Conservation (phyloP, 2,329 filamentous ascomycete genomes). For the Diaporthe ampelina region DNA sequence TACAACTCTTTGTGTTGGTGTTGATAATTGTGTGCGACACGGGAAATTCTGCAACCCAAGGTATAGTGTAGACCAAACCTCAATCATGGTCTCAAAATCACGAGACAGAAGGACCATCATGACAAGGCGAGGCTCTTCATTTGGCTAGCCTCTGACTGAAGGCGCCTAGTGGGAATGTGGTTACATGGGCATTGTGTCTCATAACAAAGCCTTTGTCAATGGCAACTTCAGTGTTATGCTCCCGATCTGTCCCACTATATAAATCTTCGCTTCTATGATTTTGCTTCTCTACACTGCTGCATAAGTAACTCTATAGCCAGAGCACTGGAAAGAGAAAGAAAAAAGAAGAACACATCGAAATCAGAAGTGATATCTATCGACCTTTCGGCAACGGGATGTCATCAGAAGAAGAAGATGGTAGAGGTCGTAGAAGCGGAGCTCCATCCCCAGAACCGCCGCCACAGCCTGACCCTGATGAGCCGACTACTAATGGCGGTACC, state of each 20-base stretch:
- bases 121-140: neutral
- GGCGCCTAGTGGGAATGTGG: neutral
- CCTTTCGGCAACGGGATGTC: neutral
- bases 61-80: too few species aligned
- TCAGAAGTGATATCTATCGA: neutral
- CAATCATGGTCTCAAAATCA: neutral
- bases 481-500: neutral
- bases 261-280: neutral
- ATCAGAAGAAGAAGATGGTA: neutral
- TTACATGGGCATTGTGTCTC: neutral
- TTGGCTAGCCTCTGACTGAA: neutral
- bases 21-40: neutral
- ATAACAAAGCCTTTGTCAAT: neutral
- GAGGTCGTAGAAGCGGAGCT: slow-evolving; percentile 18
- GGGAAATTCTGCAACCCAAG: neutral
- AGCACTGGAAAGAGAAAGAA: neutral
- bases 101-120: neutral
- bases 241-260: neutral
- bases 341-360: neutral
- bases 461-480: neutral
- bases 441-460: slow-evolving; percentile 21
- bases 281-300: neutral
- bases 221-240: neutral
- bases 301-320: neutral
- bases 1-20: neutral